These are phyloP conservation scores for Ilyonectria sp. DNA, from an alignment of 2,329 filamentous ascomycete species.

Conservation along the genomic window DNA sequence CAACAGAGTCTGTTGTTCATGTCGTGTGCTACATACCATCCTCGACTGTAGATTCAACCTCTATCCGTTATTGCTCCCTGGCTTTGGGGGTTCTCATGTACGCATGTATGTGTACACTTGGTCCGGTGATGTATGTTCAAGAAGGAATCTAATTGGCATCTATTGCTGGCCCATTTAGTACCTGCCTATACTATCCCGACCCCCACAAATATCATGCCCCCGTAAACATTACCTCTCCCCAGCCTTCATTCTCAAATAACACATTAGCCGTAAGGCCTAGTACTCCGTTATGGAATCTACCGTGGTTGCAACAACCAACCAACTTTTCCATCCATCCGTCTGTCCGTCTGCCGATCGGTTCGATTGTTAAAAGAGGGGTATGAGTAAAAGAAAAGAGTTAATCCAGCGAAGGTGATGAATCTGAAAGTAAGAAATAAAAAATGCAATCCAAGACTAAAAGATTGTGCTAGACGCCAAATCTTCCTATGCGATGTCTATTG, in stretches of 20 bases:
- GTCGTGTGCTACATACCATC: not conserved
- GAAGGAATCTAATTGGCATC: not conserved
- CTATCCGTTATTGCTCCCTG: not conserved
- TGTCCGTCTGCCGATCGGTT: not conserved
- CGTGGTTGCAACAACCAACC: not conserved
- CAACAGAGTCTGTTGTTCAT: not conserved
- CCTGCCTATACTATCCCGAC: not conserved
- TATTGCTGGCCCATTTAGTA: not conserved
- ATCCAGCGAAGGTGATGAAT: slow-evolving; percentile 7
- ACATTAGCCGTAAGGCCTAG: not conserved
- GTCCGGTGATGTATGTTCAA: not conserved
- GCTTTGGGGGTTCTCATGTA: not conserved
- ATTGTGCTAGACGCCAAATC: not conserved
- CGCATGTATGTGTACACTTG: too few species aligned
- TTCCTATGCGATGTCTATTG: not conserved
- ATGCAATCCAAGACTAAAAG: not conserved
- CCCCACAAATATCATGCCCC: not conserved
- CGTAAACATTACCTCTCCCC: not conserved
- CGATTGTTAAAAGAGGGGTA: not conserved
- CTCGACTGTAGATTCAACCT: not conserved
- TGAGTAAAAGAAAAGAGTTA: not conserved
- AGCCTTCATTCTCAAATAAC: not conserved
- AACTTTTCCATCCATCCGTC: not conserved
- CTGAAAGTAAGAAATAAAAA: not conserved
- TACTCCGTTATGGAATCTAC: slow-evolving; percentile 5